Percentiles rank a stretch among this genome's conserved stretches.
These are phyloP conservation scores for Euphorbia lathyris DNA, from an alignment of 345 rosid genomes.

Conservation along the genomic window DNA sequence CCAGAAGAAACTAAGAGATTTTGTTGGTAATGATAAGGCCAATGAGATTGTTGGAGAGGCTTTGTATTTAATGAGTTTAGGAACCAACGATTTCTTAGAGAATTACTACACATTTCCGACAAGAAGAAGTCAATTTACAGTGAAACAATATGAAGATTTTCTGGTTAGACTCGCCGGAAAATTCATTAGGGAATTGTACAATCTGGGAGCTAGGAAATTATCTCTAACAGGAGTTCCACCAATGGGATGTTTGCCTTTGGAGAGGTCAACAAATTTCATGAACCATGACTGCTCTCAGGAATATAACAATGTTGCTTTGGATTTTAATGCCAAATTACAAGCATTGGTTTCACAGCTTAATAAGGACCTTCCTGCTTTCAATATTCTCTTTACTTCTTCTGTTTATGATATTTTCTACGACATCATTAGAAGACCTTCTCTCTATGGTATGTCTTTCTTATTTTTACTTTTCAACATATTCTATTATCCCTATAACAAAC, in stretches of 20 bases:
- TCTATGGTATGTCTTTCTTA: conserved; percentile 33
- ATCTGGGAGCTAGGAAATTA: conserved; percentile 66
- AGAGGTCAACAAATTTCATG: conserved; percentile 59
- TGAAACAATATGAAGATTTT: conserved; percentile 52
- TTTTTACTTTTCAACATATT: not conserved
- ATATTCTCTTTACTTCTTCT: conserved; percentile 39
- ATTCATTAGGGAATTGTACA: conserved; percentile 54
- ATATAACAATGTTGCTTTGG: conserved; percentile 58
- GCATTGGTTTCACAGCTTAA: conserved; percentile 34
- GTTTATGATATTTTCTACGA: conserved; percentile 40
- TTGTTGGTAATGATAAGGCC: conserved; percentile 50
- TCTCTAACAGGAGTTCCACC: conserved; percentile 61
- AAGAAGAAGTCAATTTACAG: conserved; percentile 38
- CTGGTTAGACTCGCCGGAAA: conserved; percentile 48
- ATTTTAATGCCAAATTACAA: conserved; percentile 52
- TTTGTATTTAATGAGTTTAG: conserved; percentile 65
- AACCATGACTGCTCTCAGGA: conserved; percentile 47
- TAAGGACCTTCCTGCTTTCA: conserved; percentile 45
- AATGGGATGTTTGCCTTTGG: conserved; percentile 82
- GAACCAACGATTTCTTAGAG: conserved; percentile 84
- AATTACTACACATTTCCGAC: conserved; percentile 53
- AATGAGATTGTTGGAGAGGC: conserved; percentile 49
- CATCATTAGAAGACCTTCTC: conserved; percentile 39
- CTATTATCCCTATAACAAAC: no score
- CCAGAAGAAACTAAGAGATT: conserved; percentile 48